Percentiles rank a stretch among this genome's conserved stretches.
These are phyloP conservation scores for Aspergillus quadrilineatus DNA, from an alignment of 2,329 filamentous ascomycete genomes.

Conservation along the genomic window DNA sequence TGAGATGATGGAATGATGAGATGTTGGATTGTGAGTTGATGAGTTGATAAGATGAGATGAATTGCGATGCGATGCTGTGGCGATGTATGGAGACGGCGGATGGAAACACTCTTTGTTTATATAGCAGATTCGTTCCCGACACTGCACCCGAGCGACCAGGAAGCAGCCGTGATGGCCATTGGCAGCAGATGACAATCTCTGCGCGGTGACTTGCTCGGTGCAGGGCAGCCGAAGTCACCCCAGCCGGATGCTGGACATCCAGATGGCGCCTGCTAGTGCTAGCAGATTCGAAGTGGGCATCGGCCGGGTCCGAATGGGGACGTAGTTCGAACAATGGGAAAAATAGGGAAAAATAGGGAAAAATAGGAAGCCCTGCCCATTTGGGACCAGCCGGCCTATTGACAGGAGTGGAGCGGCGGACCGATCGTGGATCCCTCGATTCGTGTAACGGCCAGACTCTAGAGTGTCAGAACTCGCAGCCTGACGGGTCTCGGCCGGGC, in stretches of 20 bases:
- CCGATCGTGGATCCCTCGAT: slow-evolving; percentile 10
- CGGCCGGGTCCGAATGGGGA: slow-evolving; percentile 21
- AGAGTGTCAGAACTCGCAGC: neutral
- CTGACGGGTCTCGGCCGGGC: slow-evolving; percentile 1
- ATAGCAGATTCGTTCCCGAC: neutral
- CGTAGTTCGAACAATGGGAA: neutral
- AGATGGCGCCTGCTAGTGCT: neutral
- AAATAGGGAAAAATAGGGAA: neutral
- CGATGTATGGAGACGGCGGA: neutral
- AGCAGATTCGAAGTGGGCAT: slow-evolving; percentile 6
- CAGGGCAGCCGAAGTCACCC: slow-evolving; percentile 22
- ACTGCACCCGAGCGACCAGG: neutral
- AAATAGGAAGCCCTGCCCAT: neutral
- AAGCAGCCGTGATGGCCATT: neutral
- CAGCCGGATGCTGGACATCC: slow-evolving; percentile 26
- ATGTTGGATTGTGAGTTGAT: too few relatives aligned
- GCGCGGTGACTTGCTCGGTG: slow-evolving; percentile 9
- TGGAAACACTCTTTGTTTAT: neutral
- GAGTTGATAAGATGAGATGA: neutral
- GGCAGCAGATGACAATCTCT: slow-evolving; percentile 5
- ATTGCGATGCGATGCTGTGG: neutral
- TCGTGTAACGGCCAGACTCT: neutral
- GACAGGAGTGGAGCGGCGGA: slow-evolving; percentile 5
- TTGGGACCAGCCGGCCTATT: neutral
- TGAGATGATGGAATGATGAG: too few relatives aligned